Evolutionary conservation across 148 eudicot genomes (phyloP).

Genomic region (Hydrangea macrophylla): DNA sequence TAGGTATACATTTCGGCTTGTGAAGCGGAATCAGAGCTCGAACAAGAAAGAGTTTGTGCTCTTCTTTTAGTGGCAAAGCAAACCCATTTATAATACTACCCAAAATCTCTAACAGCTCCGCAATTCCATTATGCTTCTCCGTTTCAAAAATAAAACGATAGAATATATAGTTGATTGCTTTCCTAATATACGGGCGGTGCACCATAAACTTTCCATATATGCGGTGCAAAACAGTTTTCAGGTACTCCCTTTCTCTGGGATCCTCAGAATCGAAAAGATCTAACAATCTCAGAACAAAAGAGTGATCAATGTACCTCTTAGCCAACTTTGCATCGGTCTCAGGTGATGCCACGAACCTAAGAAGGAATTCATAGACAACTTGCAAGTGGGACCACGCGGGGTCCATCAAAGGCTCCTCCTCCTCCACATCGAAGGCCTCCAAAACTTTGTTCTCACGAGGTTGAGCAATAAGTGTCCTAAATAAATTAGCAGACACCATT

Average conservation of each 20-base stretch:
- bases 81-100: constrained; percentile 92
- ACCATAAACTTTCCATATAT: too few relatives aligned
- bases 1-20: constrained; percentile 73
- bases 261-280: too few relatives aligned
- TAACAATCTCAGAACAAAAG: too few relatives aligned
- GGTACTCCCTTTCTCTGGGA: too few relatives aligned
- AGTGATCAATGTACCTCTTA: too few relatives aligned
- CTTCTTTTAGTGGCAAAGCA: constrained; percentile 89
- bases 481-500: constrained; percentile 55
- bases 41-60: constrained; percentile 82
- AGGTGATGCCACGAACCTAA: constrained; percentile 82
- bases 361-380: constrained; percentile 75
- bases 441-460: constrained; percentile 67
- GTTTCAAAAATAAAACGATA: constrained; percentile 83
- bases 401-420: constrained; percentile 88
- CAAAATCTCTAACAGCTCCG: too few relatives aligned
- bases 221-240: too few relatives aligned
- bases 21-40: constrained; percentile 85
- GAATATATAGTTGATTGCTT: constrained; percentile 82
- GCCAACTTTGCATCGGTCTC: constrained; percentile 87
- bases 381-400: constrained; percentile 97
- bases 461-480: constrained; percentile 62
- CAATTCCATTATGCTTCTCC: constrained; percentile 86
- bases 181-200: constrained; percentile 81
- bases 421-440: constrained; percentile 69